Percentiles rank a stretch among this genome's conserved stretches.
These are phyloP conservation scores for Colletotrichum camelliae DNA, from an alignment of 2,329 filamentous ascomycete genomes.

Conservation along the genomic window DNA sequence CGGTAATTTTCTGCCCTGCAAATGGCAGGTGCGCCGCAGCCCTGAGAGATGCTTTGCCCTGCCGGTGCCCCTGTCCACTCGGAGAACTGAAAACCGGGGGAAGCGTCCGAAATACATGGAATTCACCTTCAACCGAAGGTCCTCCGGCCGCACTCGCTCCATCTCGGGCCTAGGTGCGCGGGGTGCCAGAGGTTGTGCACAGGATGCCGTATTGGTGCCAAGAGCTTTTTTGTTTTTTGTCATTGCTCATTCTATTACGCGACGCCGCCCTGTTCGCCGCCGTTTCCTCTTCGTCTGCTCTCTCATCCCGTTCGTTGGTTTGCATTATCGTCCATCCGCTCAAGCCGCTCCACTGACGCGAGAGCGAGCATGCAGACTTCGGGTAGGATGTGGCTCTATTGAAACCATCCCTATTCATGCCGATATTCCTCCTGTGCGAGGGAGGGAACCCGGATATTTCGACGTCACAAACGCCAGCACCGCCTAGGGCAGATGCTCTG, in stretches of 20 bases:
- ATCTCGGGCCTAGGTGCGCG: neutral
- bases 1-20: conserved; percentile 8
- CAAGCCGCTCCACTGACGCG: neutral
- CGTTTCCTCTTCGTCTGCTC: neutral
- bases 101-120: conserved; percentile 6
- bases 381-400: neutral
- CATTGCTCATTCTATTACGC: neutral
- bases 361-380: neutral
- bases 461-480: neutral
- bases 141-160: conserved; percentile 10
- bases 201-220: conserved; percentile 19
- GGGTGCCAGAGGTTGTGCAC: neutral
- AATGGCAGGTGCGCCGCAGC: conserved; percentile 4
- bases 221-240: conserved; percentile 8
- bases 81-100: conserved; percentile 4
- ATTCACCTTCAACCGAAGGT: neutral
- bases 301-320: neutral
- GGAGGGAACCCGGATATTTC: neutral
- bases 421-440: neutral
- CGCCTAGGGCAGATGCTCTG: neutral
- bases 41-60: conserved; percentile 11
- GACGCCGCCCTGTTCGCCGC: neutral
- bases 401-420: neutral
- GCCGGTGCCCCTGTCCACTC: conserved; percentile 11
- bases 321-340: neutral